Percentiles rank a stretch among this genome's conserved stretches.
Conservation (phyloP, 1,284 basidiomycete genomes). For the Phellopilus nigrolimitatus region DNA sequence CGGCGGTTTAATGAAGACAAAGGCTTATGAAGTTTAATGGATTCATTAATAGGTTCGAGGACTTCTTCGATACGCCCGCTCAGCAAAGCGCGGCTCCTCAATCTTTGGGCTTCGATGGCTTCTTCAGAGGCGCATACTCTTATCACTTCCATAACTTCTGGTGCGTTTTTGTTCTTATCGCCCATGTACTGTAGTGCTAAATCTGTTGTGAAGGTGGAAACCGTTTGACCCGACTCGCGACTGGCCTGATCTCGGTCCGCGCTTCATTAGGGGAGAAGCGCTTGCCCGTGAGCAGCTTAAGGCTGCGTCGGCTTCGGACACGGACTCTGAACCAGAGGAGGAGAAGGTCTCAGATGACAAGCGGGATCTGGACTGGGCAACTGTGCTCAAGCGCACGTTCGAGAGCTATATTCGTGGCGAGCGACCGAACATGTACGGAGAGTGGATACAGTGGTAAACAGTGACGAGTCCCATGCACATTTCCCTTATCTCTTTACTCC, state of each 20-base stretch:
- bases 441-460: slow-evolving; percentile 68
- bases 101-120: slow-evolving; percentile 77
- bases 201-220: slow-evolving; percentile 67
- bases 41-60: slow-evolving; percentile 50
- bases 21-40: background rate
- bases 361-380: slow-evolving; percentile 83
- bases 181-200: slow-evolving; percentile 12
- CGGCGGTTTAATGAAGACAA: background rate
- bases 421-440: slow-evolving; percentile 88
- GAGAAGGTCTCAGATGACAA: slow-evolving; percentile 47
- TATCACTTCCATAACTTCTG: slow-evolving; percentile 88
- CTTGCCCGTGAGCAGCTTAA: slow-evolving; percentile 37
- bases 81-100: slow-evolving; percentile 66
- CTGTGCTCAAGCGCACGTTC: slow-evolving; percentile 88
- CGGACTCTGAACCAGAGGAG: slow-evolving; percentile 28
- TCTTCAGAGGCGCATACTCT: slow-evolving; percentile 82
- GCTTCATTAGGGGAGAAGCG: slow-evolving; percentile 71
- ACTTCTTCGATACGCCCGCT: slow-evolving; percentile 77
- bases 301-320: slow-evolving; percentile 21
- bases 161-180: slow-evolving; percentile 33
- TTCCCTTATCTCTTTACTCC: background rate
- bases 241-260: slow-evolving; percentile 85
- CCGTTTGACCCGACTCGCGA: slow-evolving; percentile 86
- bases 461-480: background rate
- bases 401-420: slow-evolving; percentile 86